Conservation (phyloP, 306 rosid species). For the Sphenostylis stenocarpa region DNA sequence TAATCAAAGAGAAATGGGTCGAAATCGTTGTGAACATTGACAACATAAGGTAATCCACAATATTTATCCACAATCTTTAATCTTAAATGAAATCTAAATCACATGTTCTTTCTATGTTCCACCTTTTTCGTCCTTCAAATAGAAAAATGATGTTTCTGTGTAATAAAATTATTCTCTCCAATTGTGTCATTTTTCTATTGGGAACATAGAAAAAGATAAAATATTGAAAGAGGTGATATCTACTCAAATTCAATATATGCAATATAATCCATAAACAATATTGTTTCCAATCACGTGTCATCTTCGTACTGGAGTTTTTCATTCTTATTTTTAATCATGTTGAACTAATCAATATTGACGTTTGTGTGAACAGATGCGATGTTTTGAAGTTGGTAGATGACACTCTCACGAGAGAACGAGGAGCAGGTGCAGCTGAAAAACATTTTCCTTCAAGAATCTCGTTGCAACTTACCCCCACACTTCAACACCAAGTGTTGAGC, state of each 20-base stretch:
- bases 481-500: constrained; percentile 60
- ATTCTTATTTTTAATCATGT: not conserved
- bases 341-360: not conserved
- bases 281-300: too few species aligned
- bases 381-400: constrained; percentile 67
- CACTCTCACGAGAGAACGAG: constrained; percentile 61
- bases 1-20: constrained; percentile 63
- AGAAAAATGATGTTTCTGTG: not conserved
- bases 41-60: constrained; percentile 69
- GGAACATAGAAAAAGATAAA: not conserved
- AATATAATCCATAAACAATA: too few species aligned
- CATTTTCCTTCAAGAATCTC: constrained; percentile 86
- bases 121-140: not conserved
- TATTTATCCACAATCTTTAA: not conserved
- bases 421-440: constrained; percentile 73
- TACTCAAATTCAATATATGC: too few species aligned
- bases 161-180: too few species aligned
- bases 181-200: not conserved
- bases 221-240: not conserved
- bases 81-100: not conserved
- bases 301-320: not conserved
- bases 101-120: not conserved
- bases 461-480: constrained; percentile 70
- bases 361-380: constrained; percentile 54
- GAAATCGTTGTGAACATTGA: constrained; percentile 68